Evolutionary conservation across 306 rosid species (phyloP).

Genomic region (Chamaecrista fasciculata): DNA sequence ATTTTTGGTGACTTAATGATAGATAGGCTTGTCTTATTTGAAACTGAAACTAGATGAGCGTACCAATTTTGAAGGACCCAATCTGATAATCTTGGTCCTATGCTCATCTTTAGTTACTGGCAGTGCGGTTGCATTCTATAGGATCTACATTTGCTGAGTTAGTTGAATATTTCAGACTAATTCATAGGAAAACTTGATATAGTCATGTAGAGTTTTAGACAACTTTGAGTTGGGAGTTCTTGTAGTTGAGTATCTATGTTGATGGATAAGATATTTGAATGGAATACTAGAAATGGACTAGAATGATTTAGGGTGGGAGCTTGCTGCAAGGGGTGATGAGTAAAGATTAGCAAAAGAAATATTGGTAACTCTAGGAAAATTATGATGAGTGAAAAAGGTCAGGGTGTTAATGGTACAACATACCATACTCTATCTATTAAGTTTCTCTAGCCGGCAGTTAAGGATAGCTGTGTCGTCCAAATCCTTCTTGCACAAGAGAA

Average conservation of each 20-base stretch:
- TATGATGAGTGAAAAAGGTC: slow-evolving; percentile 1
- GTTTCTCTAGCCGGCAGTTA: background rate
- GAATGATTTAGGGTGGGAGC: slow-evolving; percentile 7
- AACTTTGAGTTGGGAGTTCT: slow-evolving; percentile 1
- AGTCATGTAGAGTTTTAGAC: background rate
- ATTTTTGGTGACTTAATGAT: background rate
- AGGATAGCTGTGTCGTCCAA: background rate
- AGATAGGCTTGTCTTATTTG: background rate
- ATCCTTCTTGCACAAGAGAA: background rate
- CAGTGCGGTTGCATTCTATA: background rate
- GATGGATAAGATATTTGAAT: slow-evolving; percentile 11
- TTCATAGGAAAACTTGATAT: background rate
- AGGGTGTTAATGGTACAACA: background rate
- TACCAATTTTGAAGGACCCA: background rate
- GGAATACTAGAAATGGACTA: slow-evolving; percentile 6
- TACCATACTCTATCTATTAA: background rate
- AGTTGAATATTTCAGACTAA: background rate
- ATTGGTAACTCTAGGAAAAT: slow-evolving; percentile 4
- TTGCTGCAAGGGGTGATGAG: background rate
- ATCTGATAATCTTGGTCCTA: background rate
- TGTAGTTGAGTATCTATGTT: background rate
- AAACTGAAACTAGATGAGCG: background rate
- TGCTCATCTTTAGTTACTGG: background rate
- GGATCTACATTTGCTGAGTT: background rate
- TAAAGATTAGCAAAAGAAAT: slow-evolving; percentile 16